Evolutionary conservation across 2,329 filamentous ascomycete species (phyloP).

Genomic region (Penicillium fuscoglaucum): DNA sequence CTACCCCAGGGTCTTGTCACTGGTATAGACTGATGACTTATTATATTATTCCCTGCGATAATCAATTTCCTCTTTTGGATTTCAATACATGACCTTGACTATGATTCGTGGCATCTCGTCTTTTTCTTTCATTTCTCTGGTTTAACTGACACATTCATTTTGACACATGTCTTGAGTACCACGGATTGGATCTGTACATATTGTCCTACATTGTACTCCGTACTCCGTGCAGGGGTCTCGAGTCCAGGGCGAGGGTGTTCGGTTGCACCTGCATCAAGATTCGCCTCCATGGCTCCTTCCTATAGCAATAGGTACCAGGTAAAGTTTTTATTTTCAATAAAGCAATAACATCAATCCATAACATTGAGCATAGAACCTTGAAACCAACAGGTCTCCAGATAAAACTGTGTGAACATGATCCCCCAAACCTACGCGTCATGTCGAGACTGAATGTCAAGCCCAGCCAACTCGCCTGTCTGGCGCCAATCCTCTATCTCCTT

Average conservation of each 20-base stretch:
- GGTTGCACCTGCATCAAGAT: neutral
- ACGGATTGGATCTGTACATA: neutral
- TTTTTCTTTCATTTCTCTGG: too few species aligned
- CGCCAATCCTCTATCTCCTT: conserved; percentile 24
- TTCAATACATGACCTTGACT: neutral
- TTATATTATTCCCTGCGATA: neutral
- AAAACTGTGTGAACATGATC: neutral
- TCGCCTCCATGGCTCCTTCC: neutral
- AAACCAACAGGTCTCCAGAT: neutral
- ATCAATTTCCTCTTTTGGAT: neutral
- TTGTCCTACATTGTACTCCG: neutral
- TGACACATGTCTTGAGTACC: neutral
- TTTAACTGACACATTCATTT: neutral
- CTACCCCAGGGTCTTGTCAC: neutral
- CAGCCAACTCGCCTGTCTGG: conserved; percentile 32
- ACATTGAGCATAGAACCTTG: neutral
- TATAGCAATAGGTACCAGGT: neutral
- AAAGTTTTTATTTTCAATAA: neutral
- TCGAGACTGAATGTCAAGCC: conserved; percentile 10
- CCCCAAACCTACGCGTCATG: neutral
- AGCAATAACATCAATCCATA: neutral
- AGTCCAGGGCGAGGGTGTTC: neutral
- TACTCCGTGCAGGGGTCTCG: neutral
- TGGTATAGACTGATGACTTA: neutral
- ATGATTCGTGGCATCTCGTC: neutral